Conservation (phyloP, 1,284 basidiomycete species). For the Tilletia setariae region DNA sequence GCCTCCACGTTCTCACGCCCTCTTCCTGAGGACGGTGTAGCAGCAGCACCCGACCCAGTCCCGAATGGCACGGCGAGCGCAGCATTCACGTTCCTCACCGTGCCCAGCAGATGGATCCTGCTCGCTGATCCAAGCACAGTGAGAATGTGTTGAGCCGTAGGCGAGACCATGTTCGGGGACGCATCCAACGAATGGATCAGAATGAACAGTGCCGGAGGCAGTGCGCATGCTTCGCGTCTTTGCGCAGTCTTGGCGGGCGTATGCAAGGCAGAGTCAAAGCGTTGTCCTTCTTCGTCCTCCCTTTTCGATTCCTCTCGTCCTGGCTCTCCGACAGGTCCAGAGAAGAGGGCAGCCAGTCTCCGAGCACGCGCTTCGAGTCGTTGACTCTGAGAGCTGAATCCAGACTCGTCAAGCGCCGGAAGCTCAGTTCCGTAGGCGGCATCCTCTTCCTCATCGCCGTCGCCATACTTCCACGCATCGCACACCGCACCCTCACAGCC, state of each 20-base stretch:
- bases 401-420: background rate
- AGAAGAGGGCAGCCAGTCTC: background rate
- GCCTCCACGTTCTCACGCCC: background rate
- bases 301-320: background rate
- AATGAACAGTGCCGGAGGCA: slow-evolving; percentile 4
- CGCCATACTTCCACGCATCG: background rate
- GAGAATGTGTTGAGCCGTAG: slow-evolving; percentile 4
- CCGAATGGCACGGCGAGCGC: slow-evolving; percentile 12
- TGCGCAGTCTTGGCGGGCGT: too few species aligned
- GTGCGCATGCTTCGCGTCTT: background rate
- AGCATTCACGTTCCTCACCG: slow-evolving; percentile 14
- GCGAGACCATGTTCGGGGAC: background rate
- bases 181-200: slow-evolving; percentile 13
- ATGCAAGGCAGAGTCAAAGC: too few species aligned
- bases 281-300: slow-evolving; percentile 2
- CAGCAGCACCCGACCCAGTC: background rate
- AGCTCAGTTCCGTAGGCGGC: background rate
- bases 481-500: slow-evolving; percentile 4
- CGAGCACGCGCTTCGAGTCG: background rate
- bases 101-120: slow-evolving; percentile 1
- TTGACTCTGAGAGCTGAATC: background rate
- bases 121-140: background rate
- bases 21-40: too few species aligned
- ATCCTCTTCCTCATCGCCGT: background rate
- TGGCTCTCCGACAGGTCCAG: background rate